These are phyloP conservation scores for Polyplosphaeria fusca DNA, from an alignment of 495 filamentous ascomycete species.

Conservation along the genomic window DNA sequence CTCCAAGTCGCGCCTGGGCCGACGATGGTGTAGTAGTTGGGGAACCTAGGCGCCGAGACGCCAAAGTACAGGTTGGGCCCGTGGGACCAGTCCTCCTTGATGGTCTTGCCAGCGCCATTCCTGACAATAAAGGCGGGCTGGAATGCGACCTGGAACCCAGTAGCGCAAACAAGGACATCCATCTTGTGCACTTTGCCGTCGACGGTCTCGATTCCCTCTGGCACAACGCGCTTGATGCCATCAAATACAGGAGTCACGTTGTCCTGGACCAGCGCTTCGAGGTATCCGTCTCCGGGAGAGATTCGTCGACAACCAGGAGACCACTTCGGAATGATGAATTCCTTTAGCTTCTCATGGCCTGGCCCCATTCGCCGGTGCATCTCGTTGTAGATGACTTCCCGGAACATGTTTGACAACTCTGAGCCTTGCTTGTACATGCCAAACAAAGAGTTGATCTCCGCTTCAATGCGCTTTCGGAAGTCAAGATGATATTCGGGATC, in stretches of 20 bases:
- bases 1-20: slow-evolving; percentile 37
- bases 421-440: slow-evolving; percentile 37
- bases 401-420: slow-evolving; percentile 32
- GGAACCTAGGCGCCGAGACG: slow-evolving; percentile 37
- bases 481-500: slow-evolving; percentile 38
- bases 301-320: slow-evolving; percentile 33
- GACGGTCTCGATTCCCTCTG: slow-evolving; percentile 28
- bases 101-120: slow-evolving; percentile 29
- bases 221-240: slow-evolving; percentile 28
- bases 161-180: slow-evolving; percentile 36
- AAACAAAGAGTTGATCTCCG: slow-evolving; percentile 39
- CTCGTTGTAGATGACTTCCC: slow-evolving; percentile 32
- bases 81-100: slow-evolving; percentile 31
- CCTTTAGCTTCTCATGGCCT: slow-evolving; percentile 38
- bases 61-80: slow-evolving; percentile 34
- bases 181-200: slow-evolving; percentile 35
- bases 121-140: slow-evolving; percentile 31
- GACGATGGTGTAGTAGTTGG: slow-evolving; percentile 39
- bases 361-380: slow-evolving; percentile 38
- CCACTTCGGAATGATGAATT: slow-evolving; percentile 40
- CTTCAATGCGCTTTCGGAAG: slow-evolving; percentile 39
- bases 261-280: slow-evolving; percentile 34
- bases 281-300: slow-evolving; percentile 35
- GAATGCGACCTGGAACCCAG: slow-evolving; percentile 37
- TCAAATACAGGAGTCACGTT: slow-evolving; percentile 31